phyloP scores from a whole-genome alignment of 2,329 filamentous ascomycete genomes.

The Colletotrichum viniferum region DNA sequence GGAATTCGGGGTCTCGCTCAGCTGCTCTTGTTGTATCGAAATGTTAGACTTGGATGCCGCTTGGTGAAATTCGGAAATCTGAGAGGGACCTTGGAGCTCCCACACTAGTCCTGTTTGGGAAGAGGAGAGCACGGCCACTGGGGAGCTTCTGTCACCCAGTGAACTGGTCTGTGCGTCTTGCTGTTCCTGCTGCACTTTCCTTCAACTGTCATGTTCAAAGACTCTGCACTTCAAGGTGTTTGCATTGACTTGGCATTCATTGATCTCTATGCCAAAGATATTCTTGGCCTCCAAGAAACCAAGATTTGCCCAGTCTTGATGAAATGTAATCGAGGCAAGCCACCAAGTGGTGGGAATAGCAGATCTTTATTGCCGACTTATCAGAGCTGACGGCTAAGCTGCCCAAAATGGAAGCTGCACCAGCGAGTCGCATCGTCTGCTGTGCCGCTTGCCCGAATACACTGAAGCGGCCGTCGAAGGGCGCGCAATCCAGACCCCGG shows the following conservation, averaged over 20 bases:
- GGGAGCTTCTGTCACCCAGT: neutral
- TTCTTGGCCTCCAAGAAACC: neutral
- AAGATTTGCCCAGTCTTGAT: neutral
- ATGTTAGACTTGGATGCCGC: neutral
- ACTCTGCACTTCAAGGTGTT: neutral
- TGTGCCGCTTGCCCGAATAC: neutral
- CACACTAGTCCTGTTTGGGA: constrained; percentile 8
- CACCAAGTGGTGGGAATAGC: neutral
- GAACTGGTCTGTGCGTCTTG: neutral
- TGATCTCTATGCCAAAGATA: neutral
- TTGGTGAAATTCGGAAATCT: constrained; percentile 18
- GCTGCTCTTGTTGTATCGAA: neutral
- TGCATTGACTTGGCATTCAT: neutral
- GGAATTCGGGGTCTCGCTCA: neutral
- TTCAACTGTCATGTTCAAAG: neutral
- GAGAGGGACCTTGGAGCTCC: constrained; percentile 10
- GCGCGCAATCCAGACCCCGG: neutral
- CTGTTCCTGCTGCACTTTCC: neutral
- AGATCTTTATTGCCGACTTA: neutral
- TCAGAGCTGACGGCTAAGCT: neutral
- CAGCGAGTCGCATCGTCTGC: neutral
- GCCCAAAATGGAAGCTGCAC: neutral
- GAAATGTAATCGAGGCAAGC: neutral
- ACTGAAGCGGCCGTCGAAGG: neutral
- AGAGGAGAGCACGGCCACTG: neutral